phyloP scores from a whole-genome alignment of 148 eudicot species.

The Camellia granthamiana region DNA sequence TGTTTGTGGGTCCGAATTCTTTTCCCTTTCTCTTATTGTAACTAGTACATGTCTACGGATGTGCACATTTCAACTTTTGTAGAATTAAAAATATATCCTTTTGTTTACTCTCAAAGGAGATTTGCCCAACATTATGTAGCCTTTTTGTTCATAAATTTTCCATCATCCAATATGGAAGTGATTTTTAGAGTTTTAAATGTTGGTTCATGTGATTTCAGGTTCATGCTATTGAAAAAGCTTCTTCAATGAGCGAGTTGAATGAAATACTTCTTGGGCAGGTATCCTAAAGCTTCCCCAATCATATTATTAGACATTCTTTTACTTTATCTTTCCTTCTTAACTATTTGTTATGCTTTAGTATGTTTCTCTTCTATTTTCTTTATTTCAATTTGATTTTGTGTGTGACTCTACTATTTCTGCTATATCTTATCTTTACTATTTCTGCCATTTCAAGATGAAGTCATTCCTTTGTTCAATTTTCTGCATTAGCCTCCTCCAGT shows the following conservation, averaged over 20 bases:
- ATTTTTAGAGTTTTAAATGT: not conserved
- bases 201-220: slow-evolving; percentile 54
- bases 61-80: not conserved
- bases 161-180: not conserved
- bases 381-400: not conserved
- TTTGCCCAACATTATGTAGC: not conserved
- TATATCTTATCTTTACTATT: too few species aligned
- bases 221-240: slow-evolving; percentile 82
- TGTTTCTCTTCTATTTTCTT: not conserved
- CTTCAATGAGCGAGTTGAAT: slow-evolving; percentile 96
- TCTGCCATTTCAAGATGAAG: not conserved
- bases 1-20: not conserved
- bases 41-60: not conserved
- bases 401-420: not conserved
- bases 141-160: not conserved
- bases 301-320: not conserved
- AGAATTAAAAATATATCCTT: not conserved
- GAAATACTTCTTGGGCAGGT: slow-evolving; percentile 99
- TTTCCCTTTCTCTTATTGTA: not conserved
- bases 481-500: not conserved
- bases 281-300: slow-evolving; percentile 8
- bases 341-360: not conserved
- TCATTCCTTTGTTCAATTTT: not conserved
- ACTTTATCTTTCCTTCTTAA: not conserved
- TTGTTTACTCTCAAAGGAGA: not conserved